Evolutionary conservation across 768 basidiomycete species (phyloP), one percentile per base, ranked within the genome.

Genomic region (Boletus huronensis): DNA sequence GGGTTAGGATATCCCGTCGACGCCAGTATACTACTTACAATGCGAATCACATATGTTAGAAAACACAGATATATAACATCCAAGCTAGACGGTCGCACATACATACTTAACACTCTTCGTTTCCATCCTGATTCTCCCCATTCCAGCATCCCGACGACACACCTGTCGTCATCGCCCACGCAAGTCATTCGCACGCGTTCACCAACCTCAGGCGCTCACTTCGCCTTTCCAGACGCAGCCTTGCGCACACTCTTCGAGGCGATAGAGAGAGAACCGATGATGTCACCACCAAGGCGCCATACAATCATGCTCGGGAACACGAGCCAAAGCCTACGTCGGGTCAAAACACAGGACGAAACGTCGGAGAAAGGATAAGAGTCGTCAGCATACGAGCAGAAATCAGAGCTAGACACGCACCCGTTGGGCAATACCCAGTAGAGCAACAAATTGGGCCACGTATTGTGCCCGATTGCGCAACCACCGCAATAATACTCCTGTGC

Each of bases 401-500:
- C 17, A 21, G 25, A 52, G 7, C 2, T 2, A 36, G 50, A 55
- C 21, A 67, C 85, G 48, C 61, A 89, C 89, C 87, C 90, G 58
- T 93, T 93, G 0, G 92, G 89, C 42, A 91, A 64, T 52, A 91
- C 75, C 82, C 84, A 95, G 49, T 82, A 79, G 19, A 82, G 45
- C 26, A 88, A 19, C 40, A 88, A 68, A 31, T 78, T 76, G 42
- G 63, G 58, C 23, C 73, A 52, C 11, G 75, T 62, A 63, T 94
- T 95, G 65, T 96, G 93, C 9, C 90, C 90, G 28, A 85, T 74
- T 10, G 81, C 75, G 63, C 90, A 93, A 47, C 75, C 83, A 3
- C 79, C 77, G 67, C 90, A 91, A 64, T 77, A 91, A 69, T 86
- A 87, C 69, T 94, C 93, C 66, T 92, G 85, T 14, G 76, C 67